phyloP scores from a whole-genome alignment of 257 asterid species.

The Ballota nigra region DNA sequence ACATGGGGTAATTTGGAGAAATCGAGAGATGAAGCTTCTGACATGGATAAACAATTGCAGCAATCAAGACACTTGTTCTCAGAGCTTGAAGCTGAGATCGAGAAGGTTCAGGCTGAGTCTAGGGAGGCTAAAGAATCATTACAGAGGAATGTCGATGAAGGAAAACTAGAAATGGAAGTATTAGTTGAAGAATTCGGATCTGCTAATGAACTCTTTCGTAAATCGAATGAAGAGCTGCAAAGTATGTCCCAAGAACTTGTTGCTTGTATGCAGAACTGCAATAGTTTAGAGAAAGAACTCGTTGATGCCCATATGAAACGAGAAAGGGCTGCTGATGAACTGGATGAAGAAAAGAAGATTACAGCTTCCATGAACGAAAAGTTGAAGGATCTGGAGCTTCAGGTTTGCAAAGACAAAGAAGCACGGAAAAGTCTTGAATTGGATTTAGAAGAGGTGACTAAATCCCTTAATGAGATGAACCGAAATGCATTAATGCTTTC shows the following conservation, averaged over 20 bases:
- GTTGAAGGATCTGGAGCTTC: slow-evolving; percentile 43
- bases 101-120: slow-evolving; percentile 42
- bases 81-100: slow-evolving; percentile 52
- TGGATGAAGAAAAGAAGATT: slow-evolving; percentile 46
- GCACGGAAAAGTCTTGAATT: slow-evolving; percentile 44
- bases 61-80: slow-evolving; percentile 48
- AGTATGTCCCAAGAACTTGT: slow-evolving; percentile 43
- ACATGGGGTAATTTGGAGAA: slow-evolving; percentile 41
- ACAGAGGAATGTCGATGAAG: slow-evolving; percentile 43
- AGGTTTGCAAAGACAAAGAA: slow-evolving; percentile 42
- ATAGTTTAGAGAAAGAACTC: slow-evolving; percentile 55
- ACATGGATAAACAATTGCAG: slow-evolving; percentile 46
- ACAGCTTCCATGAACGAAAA: slow-evolving; percentile 45
- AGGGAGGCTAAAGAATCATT: slow-evolving; percentile 47
- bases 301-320: slow-evolving; percentile 41
- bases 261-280: slow-evolving; percentile 35
- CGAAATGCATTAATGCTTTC: slow-evolving; percentile 43
- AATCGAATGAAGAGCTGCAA: slow-evolving; percentile 49
- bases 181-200: slow-evolving; percentile 48
- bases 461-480: slow-evolving; percentile 53
- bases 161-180: slow-evolving; percentile 30
- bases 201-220: slow-evolving; percentile 39
- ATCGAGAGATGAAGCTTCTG: slow-evolving; percentile 53
- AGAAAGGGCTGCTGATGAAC: slow-evolving; percentile 39
- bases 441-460: slow-evolving; percentile 54